Evolutionary conservation across 2,329 filamentous ascomycete species (phyloP).

Genomic region (Arachnopeziza araneosa): DNA sequence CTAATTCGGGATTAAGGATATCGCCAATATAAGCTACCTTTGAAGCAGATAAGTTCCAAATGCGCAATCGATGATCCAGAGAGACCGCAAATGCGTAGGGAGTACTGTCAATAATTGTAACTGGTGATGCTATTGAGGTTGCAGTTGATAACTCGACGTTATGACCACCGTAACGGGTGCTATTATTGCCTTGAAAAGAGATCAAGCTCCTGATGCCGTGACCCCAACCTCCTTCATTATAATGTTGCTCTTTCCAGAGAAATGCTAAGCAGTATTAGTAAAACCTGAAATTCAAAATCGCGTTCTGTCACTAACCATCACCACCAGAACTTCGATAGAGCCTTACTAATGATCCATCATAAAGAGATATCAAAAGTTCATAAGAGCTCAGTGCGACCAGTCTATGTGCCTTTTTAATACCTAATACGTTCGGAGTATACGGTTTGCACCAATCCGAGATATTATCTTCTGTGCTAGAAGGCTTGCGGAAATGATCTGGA

Average conservation of each 20-base stretch:
- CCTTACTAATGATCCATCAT: constrained; percentile 69
- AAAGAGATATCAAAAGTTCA: constrained; percentile 73
- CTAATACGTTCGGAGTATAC: constrained; percentile 66
- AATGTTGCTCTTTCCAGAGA: constrained; percentile 66
- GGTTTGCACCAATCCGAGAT: constrained; percentile 73
- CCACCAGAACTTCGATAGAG: constrained; percentile 56
- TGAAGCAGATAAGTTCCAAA: constrained; percentile 84
- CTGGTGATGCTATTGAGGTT: constrained; percentile 53
- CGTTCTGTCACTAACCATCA: constrained; percentile 35
- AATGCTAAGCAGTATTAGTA: constrained; percentile 17
- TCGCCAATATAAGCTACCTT: constrained; percentile 73
- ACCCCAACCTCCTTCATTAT: constrained; percentile 68
- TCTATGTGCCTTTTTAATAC: constrained; percentile 74
- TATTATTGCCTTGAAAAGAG: constrained; percentile 59
- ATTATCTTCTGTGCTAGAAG: constrained; percentile 63
- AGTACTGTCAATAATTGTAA: constrained; percentile 39
- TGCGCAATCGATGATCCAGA: constrained; percentile 80
- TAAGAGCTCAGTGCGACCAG: constrained; percentile 68
- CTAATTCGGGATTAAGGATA: constrained; percentile 61
- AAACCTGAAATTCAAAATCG: background rate
- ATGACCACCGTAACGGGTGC: constrained; percentile 55
- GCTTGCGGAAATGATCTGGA: constrained; percentile 73
- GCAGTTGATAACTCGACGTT: constrained; percentile 64
- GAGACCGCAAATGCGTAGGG: constrained; percentile 72
- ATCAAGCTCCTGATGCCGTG: constrained; percentile 62